A percentile compares a stretch with the other conserved stretches of the same genome.
Conservation (phyloP, 2,329 filamentous ascomycete genomes). For the Tolypocladium paradoxum region DNA sequence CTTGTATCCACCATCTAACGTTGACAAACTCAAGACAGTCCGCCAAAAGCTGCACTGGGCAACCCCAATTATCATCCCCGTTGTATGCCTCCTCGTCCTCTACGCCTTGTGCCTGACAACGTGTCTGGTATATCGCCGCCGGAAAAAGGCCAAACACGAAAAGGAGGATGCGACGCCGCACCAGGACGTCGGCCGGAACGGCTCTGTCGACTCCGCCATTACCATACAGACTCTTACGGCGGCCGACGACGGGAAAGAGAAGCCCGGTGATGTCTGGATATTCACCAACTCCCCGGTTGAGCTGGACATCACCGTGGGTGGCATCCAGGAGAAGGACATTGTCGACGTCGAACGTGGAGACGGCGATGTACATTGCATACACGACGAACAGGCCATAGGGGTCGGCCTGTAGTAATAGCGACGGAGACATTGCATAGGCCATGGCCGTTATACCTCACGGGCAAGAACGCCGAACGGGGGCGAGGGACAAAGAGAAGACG, state of each 20-base stretch:
- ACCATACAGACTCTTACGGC: slow-evolving; percentile 10
- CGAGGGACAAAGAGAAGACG: not conserved
- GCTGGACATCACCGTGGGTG: not conserved
- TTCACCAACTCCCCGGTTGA: not conserved
- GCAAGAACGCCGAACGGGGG: not conserved
- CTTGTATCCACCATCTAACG: slow-evolving; percentile 1
- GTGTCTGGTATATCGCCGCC: slow-evolving; percentile 16
- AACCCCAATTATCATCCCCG: slow-evolving; percentile 17
- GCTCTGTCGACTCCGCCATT: slow-evolving; percentile 12
- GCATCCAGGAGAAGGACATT: not conserved
- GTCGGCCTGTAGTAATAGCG: not conserved
- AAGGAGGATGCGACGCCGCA: slow-evolving; percentile 5
- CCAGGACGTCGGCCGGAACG: slow-evolving; percentile 9
- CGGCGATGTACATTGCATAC: not conserved
- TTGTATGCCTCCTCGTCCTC: slow-evolving; percentile 17
- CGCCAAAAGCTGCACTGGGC: slow-evolving; percentile 12
- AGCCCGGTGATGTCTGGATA: slow-evolving; percentile 4
- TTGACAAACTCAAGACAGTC: slow-evolving; percentile 8
- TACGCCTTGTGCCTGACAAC: slow-evolving; percentile 17
- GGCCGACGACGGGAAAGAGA: slow-evolving; percentile 8
- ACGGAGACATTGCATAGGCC: not conserved
- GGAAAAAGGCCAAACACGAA: slow-evolving; percentile 11
- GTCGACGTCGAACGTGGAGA: not conserved
- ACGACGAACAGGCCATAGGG: not conserved
- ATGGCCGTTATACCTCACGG: not conserved